Conservation (phyloP, 192 early-diverging fungal genomes). For the Podila verticillata region DNA sequence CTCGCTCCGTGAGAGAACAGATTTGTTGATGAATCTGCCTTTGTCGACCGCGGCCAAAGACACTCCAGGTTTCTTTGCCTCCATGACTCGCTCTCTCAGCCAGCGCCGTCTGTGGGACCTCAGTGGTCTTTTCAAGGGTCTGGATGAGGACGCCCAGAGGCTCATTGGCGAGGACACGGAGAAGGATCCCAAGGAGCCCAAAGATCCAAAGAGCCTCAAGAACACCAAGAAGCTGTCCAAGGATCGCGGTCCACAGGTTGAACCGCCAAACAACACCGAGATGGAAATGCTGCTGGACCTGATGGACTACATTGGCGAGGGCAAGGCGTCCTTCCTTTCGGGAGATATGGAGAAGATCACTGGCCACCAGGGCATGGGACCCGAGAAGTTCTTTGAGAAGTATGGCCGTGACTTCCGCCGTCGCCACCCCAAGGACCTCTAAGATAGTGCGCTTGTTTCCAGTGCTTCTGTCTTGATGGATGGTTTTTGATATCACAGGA, state of each 20-base stretch:
- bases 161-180: background rate
- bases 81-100: background rate
- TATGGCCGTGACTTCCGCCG: slow-evolving; percentile 13
- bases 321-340: slow-evolving; percentile 29
- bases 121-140: background rate
- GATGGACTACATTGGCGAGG: slow-evolving; percentile 34
- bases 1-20: slow-evolving; percentile 3
- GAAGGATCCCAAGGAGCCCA: background rate
- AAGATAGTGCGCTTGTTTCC: too few species aligned
- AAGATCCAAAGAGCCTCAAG: background rate
- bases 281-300: slow-evolving; percentile 26
- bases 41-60: background rate
- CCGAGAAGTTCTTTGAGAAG: slow-evolving; percentile 24
- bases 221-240: background rate
- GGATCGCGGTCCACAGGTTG: slow-evolving; percentile 2
- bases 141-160: background rate
- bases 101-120: background rate
- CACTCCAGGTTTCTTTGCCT: background rate
- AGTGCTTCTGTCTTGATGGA: too few species aligned
- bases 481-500: too few species aligned
- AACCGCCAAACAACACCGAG: slow-evolving; percentile 25
- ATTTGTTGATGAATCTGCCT: too few species aligned
- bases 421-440: background rate
- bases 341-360: slow-evolving; percentile 43
- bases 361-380: slow-evolving; percentile 12